Base-by-base conservation (phyloP, 2,329 filamentous ascomycete genomes). In the Pseudogymnoascus sp. region DNA sequence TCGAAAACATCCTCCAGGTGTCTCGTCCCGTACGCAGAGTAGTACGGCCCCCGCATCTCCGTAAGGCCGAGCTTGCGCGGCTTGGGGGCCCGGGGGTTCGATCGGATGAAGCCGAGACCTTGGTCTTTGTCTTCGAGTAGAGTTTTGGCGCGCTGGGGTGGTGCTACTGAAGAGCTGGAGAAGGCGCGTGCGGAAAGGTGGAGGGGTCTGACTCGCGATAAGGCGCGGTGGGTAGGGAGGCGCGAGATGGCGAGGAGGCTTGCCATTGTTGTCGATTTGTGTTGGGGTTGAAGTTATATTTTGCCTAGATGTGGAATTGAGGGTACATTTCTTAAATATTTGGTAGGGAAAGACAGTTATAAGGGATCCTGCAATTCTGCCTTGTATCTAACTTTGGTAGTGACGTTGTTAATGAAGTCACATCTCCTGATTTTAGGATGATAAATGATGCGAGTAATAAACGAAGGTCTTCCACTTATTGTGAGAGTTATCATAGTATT, bases 31-130 rank as follows among this genome's bases (percentile, higher is more conserved):
- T 83, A 83, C 3, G 76, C 80, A 0, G 80, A 79, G 70, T 84
- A 84, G 69, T 83, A 84, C 6, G 81, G 81, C 0, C 82, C 81
- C 34, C 81, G 75, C 64, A 84, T 84, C 71, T 84, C 82, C 0
- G 82, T 84, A 5, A 83, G 80, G 4, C 78, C 80, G 39, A 74
- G 77, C 4, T 70, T 76, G 28, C 82, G 75, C 2, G 81, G 81
- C 70, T 84, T 84, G 4, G 74, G 71, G 0, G 79, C 77, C 13
- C 77, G 71, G 0, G 75, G 75, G 62, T 83, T 84, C 28, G 81
- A 81, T 3, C 79, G 76, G 34, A 77, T 76, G 68, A 83, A 83
- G 0, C 79, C 80, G 68, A 81, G 80, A 4, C 79, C 80, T 68
- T 79, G 74, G 7, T 78, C 71, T 66, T 77, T 77, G 65, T 83